Conservation (phyloP, 352 stramenopile genomes). For the Globisporangium carolinianum region DNA sequence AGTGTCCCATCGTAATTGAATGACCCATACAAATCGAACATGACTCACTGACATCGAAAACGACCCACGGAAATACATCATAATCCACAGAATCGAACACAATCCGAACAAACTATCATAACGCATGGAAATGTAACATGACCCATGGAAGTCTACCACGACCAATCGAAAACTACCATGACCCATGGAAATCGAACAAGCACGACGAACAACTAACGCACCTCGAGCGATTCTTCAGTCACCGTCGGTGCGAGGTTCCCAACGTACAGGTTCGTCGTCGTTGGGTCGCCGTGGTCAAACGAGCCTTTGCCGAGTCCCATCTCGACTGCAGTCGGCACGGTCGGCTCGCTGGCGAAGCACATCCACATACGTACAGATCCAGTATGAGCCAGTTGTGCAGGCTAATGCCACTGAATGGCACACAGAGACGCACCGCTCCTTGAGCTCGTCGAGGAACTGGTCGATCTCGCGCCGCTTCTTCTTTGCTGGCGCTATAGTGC, state of each 20-base stretch:
- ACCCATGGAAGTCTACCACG: no score
- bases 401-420: background rate
- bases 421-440: conserved; percentile 34
- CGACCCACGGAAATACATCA: no score
- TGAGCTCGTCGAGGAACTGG: conserved; percentile 87
- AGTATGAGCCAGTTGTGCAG: background rate
- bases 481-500: conserved; percentile 6
- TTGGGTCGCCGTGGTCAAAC: conserved; percentile 77
- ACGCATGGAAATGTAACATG: background rate
- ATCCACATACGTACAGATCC: background rate
- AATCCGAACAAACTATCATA: background rate
- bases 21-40: no score
- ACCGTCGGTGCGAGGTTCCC: conserved; percentile 90
- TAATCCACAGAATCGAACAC: background rate
- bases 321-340: conserved; percentile 10
- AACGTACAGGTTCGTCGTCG: conserved; percentile 93
- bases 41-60: no score
- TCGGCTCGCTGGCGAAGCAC: conserved; percentile 9
- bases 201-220: conserved; percentile 3
- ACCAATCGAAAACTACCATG: no score
- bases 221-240: conserved; percentile 88
- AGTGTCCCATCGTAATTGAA: no score
- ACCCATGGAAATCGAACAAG: no score
- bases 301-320: conserved; percentile 42
- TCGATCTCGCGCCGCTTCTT: conserved; percentile 80